Conservation (phyloP, 2,329 filamentous ascomycete genomes). For the Diplodia scrobiculata region DNA sequence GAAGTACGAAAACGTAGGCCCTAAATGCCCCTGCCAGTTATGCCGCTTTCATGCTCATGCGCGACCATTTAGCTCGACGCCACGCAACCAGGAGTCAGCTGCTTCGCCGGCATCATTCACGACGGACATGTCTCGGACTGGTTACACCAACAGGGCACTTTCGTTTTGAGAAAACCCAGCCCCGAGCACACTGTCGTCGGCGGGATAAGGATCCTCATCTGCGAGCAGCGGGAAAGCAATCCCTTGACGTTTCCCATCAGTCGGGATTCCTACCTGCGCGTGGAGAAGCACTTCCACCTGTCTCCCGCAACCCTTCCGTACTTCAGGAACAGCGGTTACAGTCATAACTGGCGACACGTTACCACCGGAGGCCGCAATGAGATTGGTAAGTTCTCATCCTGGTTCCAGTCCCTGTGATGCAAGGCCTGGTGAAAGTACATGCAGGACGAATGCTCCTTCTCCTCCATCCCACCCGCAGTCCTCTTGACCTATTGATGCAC, state of each 20-base stretch:
- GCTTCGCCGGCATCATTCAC: constrained; percentile 14
- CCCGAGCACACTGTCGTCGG: background rate
- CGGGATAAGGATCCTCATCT: constrained; percentile 19
- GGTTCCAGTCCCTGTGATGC: background rate
- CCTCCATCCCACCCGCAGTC: background rate
- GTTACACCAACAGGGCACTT: constrained; percentile 13
- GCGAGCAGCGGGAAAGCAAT: constrained; percentile 13
- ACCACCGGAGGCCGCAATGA: background rate
- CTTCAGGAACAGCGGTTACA: constrained; percentile 10
- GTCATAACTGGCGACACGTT: constrained; percentile 8
- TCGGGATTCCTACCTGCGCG: background rate
- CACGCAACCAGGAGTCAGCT: constrained; percentile 1
- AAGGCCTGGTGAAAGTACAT: background rate
- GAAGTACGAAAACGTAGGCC: constrained; percentile 19
- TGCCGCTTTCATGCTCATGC: background rate
- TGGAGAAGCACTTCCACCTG: constrained; percentile 10
- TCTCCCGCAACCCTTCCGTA: constrained; percentile 18
- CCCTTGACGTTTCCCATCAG: constrained; percentile 16
- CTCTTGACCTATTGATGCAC: background rate
- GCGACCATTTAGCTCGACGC: background rate
- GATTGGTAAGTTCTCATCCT: constrained; percentile 5
- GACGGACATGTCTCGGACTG: constrained; percentile 14
- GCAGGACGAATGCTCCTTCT: too few species aligned
- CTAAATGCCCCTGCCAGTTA: background rate
- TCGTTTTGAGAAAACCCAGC: background rate